A percentile compares a stretch with the other conserved stretches of the same genome.
Conservation (phyloP, 768 basidiomycete genomes). For the Pholiota microspora region DNA sequence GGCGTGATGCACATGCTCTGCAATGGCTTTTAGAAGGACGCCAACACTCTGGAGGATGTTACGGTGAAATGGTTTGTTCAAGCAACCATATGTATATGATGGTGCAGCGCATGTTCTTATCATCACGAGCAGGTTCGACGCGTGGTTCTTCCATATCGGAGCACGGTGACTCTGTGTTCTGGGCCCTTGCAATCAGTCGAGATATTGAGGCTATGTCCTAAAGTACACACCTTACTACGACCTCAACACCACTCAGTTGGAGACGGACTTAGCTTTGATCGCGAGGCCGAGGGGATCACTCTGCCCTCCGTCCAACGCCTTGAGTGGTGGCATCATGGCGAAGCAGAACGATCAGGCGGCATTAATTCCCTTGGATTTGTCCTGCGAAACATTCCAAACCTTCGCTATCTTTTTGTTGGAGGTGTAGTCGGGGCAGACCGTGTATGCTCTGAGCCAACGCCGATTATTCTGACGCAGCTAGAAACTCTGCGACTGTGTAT, state of each 20-base stretch:
- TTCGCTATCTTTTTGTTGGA: conserved; percentile 58
- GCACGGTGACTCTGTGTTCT: conserved; percentile 40
- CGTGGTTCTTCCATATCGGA: conserved; percentile 55
- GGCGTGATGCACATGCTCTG: conserved; percentile 22
- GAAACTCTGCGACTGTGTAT: conserved; percentile 52
- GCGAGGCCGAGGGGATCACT: conserved; percentile 44
- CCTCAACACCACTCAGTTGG: conserved; percentile 29
- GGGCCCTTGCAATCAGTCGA: conserved; percentile 36
- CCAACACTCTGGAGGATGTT: conserved; percentile 20
- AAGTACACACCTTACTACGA: conserved; percentile 55
- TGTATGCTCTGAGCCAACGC: conserved; percentile 20
- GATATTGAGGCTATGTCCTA: conserved; percentile 46
- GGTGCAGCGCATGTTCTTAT: conserved; percentile 7
- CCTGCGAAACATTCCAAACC: conserved; percentile 49
- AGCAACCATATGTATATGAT: background rate
- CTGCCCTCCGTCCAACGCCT: conserved; percentile 55
- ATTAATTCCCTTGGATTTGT: conserved; percentile 60
- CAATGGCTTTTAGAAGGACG: conserved; percentile 26
- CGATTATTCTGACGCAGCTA: conserved; percentile 42
- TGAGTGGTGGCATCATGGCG: conserved; percentile 65
- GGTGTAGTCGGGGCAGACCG: conserved; percentile 36
- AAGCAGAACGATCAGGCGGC: conserved; percentile 60
- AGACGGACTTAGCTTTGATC: conserved; percentile 45
- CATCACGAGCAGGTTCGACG: conserved; percentile 44
- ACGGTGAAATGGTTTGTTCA: conserved; percentile 30